Evolutionary conservation across 495 filamentous ascomycete genomes (phyloP).

Genomic region (Umbilicaria muhlenbergii): DNA sequence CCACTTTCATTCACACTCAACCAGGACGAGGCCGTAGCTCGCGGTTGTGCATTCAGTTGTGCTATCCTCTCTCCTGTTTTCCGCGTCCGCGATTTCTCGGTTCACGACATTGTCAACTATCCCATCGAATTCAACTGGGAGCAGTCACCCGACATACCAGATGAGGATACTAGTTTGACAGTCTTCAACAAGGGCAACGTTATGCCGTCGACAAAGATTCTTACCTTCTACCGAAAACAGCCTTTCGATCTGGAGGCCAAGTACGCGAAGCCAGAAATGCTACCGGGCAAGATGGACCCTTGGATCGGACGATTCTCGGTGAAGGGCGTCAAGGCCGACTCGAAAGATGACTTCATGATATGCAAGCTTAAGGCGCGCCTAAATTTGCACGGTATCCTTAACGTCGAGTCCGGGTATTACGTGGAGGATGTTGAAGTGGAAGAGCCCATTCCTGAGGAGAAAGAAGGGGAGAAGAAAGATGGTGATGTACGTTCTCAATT

Average conservation of each 20-base stretch:
- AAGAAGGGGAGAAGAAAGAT: conserved; percentile 36
- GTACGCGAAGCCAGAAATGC: conserved; percentile 69
- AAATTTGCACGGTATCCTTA: conserved; percentile 91
- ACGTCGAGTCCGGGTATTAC: conserved; percentile 93
- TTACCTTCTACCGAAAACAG: conserved; percentile 98
- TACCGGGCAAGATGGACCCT: conserved; percentile 84
- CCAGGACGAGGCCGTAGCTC: conserved; percentile 93
- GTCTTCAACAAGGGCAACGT: conserved; percentile 97
- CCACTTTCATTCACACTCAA: conserved; percentile 89
- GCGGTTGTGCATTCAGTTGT: conserved; percentile 94
- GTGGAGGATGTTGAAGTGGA: conserved; percentile 98
- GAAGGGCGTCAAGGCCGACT: conserved; percentile 73
- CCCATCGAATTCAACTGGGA: conserved; percentile 99
- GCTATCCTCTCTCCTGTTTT: conserved; percentile 96
- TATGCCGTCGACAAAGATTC: conserved; percentile 97
- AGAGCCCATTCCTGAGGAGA: conserved; percentile 58
- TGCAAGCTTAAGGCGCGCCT: conserved; percentile 98
- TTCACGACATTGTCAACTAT: conserved; percentile 95
- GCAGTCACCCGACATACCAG: conserved; percentile 94
- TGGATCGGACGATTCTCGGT: conserved; percentile 96
- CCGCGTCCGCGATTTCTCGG: conserved; percentile 93
- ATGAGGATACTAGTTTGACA: conserved; percentile 93
- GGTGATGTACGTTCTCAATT: conserved; percentile 45
- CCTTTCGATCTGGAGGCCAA: conserved; percentile 91
- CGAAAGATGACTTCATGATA: conserved; percentile 92